Conservation (phyloP, 305 asterid species). For the Fraxinus dipetala region DNA sequence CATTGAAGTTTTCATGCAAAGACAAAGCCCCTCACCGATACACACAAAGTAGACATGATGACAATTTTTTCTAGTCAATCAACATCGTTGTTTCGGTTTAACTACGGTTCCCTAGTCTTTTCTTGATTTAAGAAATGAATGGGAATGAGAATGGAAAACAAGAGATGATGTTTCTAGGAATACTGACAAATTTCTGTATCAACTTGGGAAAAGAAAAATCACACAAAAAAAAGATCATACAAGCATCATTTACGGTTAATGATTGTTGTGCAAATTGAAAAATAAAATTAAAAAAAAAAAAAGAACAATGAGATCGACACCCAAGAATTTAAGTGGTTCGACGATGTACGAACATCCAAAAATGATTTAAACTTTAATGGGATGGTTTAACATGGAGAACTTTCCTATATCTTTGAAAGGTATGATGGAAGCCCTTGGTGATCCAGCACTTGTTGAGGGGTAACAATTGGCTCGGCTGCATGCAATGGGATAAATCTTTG, state of each 20-base stretch:
- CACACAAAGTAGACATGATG: neutral
- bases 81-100: neutral
- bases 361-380: neutral
- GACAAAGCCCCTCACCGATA: neutral
- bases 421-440: constrained; percentile 57
- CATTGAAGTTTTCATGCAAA: neutral
- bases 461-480: constrained; percentile 24
- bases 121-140: neutral
- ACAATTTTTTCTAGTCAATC: neutral
- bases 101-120: neutral
- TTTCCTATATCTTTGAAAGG: constrained; percentile 56
- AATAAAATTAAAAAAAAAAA: too few relatives aligned
- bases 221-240: neutral
- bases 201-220: neutral
- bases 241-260: neutral
- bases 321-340: neutral
- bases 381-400: constrained; percentile 34
- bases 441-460: constrained; percentile 50
- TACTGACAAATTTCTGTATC: neutral
- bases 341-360: too few relatives aligned
- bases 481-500: neutral
- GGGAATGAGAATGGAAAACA: neutral
- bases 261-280: neutral
- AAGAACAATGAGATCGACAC: neutral
- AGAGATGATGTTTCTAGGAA: neutral